Evolutionary conservation across 2,329 filamentous ascomycete genomes (phyloP), one percentile per base, ranked within the genome.

Genomic region (Metarhizium guizhouense): DNA sequence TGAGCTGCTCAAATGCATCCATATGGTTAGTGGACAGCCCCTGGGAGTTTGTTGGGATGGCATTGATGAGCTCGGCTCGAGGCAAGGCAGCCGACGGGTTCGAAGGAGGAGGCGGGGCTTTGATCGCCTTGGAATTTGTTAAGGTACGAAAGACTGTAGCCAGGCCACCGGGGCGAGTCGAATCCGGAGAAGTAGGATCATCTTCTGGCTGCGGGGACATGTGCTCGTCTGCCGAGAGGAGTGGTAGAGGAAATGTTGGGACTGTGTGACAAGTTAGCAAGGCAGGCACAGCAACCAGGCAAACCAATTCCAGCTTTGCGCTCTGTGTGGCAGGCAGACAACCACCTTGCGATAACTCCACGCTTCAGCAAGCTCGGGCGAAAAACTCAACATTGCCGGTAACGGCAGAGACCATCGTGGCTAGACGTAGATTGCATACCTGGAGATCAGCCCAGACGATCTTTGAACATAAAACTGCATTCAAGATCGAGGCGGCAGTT

Each of bases 101-200:
- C 52, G 75, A 72, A 58, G 73, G 67, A 47, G 73, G 70, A 4
- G 75, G 72, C 51, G 75, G 73, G 25, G 78, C 76, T 62, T 80
- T 84, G 49, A 74, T 74, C 56, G 78, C 71, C 67, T 77, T 83
- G 56, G 75, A 75, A 63, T 76, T 76, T 51, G 83, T 79, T 62
- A 86, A 72, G 62, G 79, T 82, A 64, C 83, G 84, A 66, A 86
- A 82, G 58, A 86, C 82, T 62, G 81, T 80, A 63, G 81, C 82
- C 63, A 86, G 74, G 62, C 81, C 81, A 59, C 82, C 75, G 45
- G 75, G 68, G 64, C 71, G 76, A 70, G 75, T 80, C 56, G 78
- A 72, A 67, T 86, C 82, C 63, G 78, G 76, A 59, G 77, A 76
- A 58, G 76, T 74, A 61, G 72, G 67, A 64, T 76, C 78, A 74